Conservation (phyloP, 768 basidiomycete genomes). For the Coprinopsis cinerea region DNA sequence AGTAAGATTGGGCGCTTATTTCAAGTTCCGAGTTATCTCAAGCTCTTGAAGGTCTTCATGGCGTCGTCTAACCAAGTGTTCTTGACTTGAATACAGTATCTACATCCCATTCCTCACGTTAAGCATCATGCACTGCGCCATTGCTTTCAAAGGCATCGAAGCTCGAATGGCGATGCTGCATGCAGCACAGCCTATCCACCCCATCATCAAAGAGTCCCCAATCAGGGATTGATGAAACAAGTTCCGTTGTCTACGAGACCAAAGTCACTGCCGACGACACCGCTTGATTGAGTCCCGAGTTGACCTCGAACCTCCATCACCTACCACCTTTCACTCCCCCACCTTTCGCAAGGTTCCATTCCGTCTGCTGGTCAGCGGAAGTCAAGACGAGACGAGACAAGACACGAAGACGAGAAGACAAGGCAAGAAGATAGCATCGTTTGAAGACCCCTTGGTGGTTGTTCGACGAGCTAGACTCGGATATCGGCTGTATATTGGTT, state of each 20-base stretch:
- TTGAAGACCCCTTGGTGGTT: not conserved
- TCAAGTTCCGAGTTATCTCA: too few relatives aligned
- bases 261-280: not conserved
- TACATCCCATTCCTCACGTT: too few relatives aligned
- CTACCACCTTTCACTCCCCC: not conserved
- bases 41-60: too few relatives aligned
- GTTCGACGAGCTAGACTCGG: not conserved
- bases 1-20: too few relatives aligned
- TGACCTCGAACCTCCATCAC: conserved; percentile 5
- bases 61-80: too few relatives aligned
- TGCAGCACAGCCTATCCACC: too few relatives aligned
- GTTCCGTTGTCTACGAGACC: not conserved
- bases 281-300: not conserved
- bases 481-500: not conserved
- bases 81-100: too few relatives aligned
- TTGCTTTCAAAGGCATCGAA: too few relatives aligned
- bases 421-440: not conserved
- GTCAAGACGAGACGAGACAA: not conserved
- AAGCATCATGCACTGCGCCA: too few relatives aligned
- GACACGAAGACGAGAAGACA: not conserved
- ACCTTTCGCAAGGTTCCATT: not conserved
- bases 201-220: too few relatives aligned
- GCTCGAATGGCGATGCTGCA: too few relatives aligned
- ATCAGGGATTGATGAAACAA: too few relatives aligned
- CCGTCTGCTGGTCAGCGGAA: conserved; percentile 7